Evolutionary conservation across 345 rosid genomes (phyloP).

Genomic region (Arabis hirsuta): DNA sequence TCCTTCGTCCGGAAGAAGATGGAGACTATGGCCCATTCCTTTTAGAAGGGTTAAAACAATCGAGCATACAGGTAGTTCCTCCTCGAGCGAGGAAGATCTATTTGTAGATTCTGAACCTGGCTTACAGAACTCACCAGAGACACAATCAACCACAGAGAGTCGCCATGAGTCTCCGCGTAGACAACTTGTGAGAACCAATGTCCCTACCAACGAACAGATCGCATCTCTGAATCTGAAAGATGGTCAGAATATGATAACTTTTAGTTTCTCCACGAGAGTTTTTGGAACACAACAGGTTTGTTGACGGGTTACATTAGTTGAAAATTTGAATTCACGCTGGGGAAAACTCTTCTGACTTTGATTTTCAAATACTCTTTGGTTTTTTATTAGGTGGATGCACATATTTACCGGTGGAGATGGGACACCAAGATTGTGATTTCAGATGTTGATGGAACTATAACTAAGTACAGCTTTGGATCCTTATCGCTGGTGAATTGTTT

Average conservation of each 20-base stretch:
- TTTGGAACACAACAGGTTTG: conserved; percentile 89
- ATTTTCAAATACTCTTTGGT: conserved; percentile 21
- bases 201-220: conserved; percentile 86
- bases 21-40: conserved; percentile 90
- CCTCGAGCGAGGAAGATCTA: conserved; percentile 72
- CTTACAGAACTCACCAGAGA: conserved; percentile 47
- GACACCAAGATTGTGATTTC: conserved; percentile 87
- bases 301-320: conserved; percentile 16
- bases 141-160: conserved; percentile 38
- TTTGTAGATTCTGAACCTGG: conserved; percentile 80
- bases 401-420: conserved; percentile 96
- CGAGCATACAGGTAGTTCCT: conserved; percentile 59
- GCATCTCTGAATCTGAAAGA: conserved; percentile 89
- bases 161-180: conserved; percentile 63
- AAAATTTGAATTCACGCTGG: background rate
- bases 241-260: conserved; percentile 83
- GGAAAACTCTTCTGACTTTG: conserved; percentile 15
- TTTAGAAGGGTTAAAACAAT: conserved; percentile 82
- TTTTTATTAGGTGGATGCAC: conserved; percentile 78
- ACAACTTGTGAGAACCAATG: conserved; percentile 73
- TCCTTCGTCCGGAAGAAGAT: conserved; percentile 64
- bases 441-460: conserved; percentile 97
- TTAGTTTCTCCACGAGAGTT: conserved; percentile 88
- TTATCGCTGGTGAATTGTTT: conserved; percentile 2
- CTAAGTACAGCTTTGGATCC: conserved; percentile 59